Percentiles rank a stretch among this genome's conserved stretches.
These are phyloP conservation scores for Incumbomyces delicatus DNA, from an alignment of 2,329 filamentous ascomycete genomes.

Conservation along the genomic window DNA sequence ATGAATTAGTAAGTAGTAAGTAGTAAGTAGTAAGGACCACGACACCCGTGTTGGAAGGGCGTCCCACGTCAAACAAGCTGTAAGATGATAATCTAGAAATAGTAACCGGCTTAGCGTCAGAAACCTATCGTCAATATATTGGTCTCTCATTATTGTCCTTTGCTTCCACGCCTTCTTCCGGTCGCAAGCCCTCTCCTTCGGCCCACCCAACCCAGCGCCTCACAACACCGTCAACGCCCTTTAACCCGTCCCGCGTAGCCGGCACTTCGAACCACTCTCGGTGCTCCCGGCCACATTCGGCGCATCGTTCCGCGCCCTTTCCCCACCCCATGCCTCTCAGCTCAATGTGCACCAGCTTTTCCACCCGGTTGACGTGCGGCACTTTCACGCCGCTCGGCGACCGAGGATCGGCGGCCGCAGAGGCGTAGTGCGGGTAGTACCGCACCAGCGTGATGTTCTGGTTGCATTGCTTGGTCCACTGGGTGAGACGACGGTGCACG, in stretches of 20 bases:
- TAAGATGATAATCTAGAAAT: too few relatives aligned
- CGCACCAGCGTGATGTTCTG: slow-evolving; percentile 79
- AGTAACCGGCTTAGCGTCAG: too few relatives aligned
- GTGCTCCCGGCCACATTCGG: slow-evolving; percentile 73
- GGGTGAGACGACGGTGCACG: slow-evolving; percentile 79
- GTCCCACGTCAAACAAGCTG: too few relatives aligned
- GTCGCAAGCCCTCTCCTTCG: slow-evolving; percentile 31
- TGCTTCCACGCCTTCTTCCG: too few relatives aligned
- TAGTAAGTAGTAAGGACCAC: too few relatives aligned
- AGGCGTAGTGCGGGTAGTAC: slow-evolving; percentile 73
- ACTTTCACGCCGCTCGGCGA: slow-evolving; percentile 50
- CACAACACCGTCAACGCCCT: slow-evolving; percentile 61
- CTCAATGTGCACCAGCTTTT: slow-evolving; percentile 83
- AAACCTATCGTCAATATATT: too few relatives aligned
- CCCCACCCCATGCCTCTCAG: slow-evolving; percentile 53
- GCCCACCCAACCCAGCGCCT: slow-evolving; percentile 82
- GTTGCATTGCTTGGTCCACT: slow-evolving; percentile 89
- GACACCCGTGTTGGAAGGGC: too few relatives aligned
- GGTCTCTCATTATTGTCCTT: too few relatives aligned
- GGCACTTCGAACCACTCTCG: slow-evolving; percentile 92
- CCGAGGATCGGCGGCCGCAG: slow-evolving; percentile 6
- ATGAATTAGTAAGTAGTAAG: too few relatives aligned
- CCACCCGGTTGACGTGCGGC: slow-evolving; percentile 76
- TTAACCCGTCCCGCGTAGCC: slow-evolving; percentile 60
- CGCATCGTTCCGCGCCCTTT: slow-evolving; percentile 49